These are phyloP conservation scores for Paracamarosporium sp. DNA, from an alignment of 2,329 filamentous ascomycete genomes.

Conservation along the genomic window DNA sequence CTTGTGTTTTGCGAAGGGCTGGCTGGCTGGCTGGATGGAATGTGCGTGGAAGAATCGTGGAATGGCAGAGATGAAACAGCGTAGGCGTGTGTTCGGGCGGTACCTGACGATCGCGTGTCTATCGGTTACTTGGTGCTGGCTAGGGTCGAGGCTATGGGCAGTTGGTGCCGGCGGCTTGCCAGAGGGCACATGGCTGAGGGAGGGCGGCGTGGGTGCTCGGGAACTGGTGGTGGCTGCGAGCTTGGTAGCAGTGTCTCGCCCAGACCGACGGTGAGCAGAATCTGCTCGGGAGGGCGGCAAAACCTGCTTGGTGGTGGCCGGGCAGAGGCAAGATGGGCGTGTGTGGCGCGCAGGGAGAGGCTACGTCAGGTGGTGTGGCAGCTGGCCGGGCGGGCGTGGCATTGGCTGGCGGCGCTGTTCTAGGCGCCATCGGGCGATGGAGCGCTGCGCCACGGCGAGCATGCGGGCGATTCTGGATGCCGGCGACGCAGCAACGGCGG, in stretches of 20 bases:
- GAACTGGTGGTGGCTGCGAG: neutral
- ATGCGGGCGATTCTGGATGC: neutral
- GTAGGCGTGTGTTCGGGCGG: conserved; percentile 1
- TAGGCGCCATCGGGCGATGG: neutral
- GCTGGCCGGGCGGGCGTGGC: conserved; percentile 3
- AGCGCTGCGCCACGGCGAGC: neutral
- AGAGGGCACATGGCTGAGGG: conserved; percentile 15
- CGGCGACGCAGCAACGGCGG: no score
- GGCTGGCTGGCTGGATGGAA: neutral
- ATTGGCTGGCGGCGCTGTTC: conserved; percentile 8
- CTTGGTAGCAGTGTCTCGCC: conserved; percentile 11
- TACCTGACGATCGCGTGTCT: conserved; percentile 24
- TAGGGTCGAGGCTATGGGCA: conserved; percentile 5
- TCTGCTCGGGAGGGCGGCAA: conserved; percentile 4
- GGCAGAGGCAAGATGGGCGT: conserved; percentile 3
- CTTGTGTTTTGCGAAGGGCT: neutral
- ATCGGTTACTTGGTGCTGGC: neutral
- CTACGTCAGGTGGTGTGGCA: neutral
- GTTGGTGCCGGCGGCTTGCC: conserved; percentile 14
- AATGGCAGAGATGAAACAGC: neutral
- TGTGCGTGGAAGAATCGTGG: neutral
- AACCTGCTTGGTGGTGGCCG: conserved; percentile 1
- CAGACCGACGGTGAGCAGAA: conserved; percentile 6
- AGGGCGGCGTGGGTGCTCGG: no score
- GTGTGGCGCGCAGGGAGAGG: conserved; percentile 4